phyloP scores from a whole-genome alignment of 805 yeast species.

The Lachancea lanzarotensis region DNA sequence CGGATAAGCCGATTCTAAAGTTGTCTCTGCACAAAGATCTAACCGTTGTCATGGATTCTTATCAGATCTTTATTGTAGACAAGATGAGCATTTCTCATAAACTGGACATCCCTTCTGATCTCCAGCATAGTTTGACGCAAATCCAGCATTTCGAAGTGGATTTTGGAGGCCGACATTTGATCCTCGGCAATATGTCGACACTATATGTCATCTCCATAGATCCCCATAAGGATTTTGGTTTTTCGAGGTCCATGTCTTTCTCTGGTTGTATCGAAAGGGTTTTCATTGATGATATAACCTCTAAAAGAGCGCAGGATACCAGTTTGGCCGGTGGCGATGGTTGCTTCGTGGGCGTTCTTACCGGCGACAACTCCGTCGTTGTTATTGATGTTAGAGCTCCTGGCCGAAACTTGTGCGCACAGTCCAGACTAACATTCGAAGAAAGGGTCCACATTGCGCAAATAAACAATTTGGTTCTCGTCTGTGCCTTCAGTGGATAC shows the following conservation, averaged over 20 bases:
- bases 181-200: constrained; percentile 18
- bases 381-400: constrained; percentile 24
- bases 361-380: constrained; percentile 18
- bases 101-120: constrained; percentile 14
- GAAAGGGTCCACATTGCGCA: constrained; percentile 25
- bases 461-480: constrained; percentile 27
- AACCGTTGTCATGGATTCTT: constrained; percentile 23
- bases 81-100: constrained; percentile 18
- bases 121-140: constrained; percentile 4
- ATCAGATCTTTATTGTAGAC: constrained; percentile 21
- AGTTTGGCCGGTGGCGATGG: constrained; percentile 31
- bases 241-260: constrained; percentile 14
- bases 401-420: constrained; percentile 12
- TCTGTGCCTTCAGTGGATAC: constrained; percentile 26
- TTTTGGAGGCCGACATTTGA: constrained; percentile 26
- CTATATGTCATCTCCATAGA: constrained; percentile 23
- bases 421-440: constrained; percentile 21
- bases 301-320: constrained; percentile 21
- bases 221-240: constrained; percentile 21
- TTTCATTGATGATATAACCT: constrained; percentile 25
- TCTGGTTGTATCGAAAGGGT: constrained; percentile 13
- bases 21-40: constrained; percentile 20
- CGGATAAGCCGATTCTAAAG: constrained; percentile 19
- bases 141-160: constrained; percentile 28
- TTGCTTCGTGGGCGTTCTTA: constrained; percentile 26